A percentile compares a stretch with the other conserved stretches of the same genome.
Conservation (phyloP, 2,329 filamentous ascomycete genomes). For the Aspergillus sp. region DNA sequence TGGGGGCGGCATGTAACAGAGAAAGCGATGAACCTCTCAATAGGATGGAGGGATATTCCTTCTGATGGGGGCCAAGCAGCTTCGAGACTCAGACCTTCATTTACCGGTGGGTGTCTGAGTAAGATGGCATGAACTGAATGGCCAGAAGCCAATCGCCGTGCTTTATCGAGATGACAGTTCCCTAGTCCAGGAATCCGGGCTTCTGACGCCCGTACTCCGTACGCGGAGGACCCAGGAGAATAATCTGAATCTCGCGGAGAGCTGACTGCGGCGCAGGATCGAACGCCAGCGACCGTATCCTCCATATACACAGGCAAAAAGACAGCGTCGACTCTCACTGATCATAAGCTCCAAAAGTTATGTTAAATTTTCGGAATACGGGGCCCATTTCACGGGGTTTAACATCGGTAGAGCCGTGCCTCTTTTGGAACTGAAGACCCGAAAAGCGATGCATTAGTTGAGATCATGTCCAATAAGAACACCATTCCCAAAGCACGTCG, state of each 20-base stretch:
- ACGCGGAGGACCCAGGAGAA: neutral
- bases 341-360: neutral
- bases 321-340: neutral
- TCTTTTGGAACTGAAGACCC: neutral
- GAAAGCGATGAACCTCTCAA: neutral
- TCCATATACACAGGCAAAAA: neutral
- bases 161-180: neutral
- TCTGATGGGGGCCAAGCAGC: slow-evolving; percentile 4
- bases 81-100: neutral
- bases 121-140: neutral
- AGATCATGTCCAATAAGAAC: neutral
- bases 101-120: neutral
- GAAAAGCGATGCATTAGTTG: neutral
- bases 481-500: neutral
- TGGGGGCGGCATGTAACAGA: neutral
- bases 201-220: neutral
- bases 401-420: neutral
- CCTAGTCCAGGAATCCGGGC: neutral
- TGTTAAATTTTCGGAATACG: neutral
- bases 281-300: neutral
- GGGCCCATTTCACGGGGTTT: neutral
- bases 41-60: neutral
- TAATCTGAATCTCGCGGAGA: neutral
- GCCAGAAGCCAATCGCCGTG: neutral
- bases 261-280: neutral